Conservation (phyloP, 1,284 basidiomycete species). For the Naganishia albida region DNA sequence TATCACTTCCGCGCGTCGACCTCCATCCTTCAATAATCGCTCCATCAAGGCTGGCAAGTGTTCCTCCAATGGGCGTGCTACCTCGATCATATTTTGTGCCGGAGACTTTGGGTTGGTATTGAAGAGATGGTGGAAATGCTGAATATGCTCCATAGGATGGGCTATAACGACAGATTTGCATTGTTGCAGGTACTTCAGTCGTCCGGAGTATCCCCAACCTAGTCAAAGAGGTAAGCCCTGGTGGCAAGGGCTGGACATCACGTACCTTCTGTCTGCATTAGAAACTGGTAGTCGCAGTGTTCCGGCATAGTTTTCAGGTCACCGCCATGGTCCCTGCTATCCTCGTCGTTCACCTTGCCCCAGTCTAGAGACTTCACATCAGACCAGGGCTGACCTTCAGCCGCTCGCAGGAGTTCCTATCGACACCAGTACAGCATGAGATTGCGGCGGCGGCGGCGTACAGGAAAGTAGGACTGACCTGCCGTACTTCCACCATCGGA, state of each 20-base stretch:
- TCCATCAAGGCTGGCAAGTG: conserved; percentile 48
- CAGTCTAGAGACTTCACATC: conserved; percentile 42
- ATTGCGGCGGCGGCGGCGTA: not conserved
- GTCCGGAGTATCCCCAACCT: conserved; percentile 35
- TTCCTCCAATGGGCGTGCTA: conserved; percentile 39
- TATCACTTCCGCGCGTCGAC: conserved; percentile 42
- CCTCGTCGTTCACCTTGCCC: conserved; percentile 39
- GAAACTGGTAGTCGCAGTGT: conserved; percentile 51
- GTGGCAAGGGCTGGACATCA: not conserved
- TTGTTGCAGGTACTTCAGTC: conserved; percentile 46
- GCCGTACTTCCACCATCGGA: conserved; percentile 45
- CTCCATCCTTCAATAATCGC: conserved; percentile 37
- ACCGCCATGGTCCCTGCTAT: conserved; percentile 34
- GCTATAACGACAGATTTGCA: conserved; percentile 51
- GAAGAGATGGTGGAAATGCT: conserved; percentile 54
- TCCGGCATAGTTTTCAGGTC: conserved; percentile 45
- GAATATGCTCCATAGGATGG: conserved; percentile 43
- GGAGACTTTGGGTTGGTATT: conserved; percentile 42
- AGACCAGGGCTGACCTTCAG: conserved; percentile 40
- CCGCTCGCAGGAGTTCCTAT: conserved; percentile 44
- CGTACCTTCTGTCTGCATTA: conserved; percentile 51
- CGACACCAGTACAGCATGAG: not conserved
- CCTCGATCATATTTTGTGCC: conserved; percentile 50
- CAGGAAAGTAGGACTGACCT: conserved; percentile 34
- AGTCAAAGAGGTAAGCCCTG: not conserved